Percentiles rank a stretch among this genome's conserved stretches.
Conservation (phyloP, 2,329 filamentous ascomycete species). For the Aspergillus brunneoviolaceus region DNA sequence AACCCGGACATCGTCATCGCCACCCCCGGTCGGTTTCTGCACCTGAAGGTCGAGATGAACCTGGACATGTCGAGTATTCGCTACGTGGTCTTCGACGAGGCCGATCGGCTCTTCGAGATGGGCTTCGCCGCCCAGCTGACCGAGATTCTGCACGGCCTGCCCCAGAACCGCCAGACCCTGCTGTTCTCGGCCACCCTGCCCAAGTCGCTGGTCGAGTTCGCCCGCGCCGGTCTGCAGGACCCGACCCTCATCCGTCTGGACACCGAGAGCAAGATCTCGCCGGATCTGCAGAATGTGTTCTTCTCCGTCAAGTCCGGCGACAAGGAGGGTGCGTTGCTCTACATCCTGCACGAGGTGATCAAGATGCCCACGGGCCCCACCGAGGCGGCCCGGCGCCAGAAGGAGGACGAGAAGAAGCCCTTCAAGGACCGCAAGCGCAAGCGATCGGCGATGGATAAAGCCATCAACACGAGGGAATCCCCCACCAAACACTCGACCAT, state of each 20-base stretch:
- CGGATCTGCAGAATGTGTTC: conserved; percentile 92
- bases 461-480: conserved; percentile 60
- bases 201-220: conserved; percentile 93
- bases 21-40: conserved; percentile 91
- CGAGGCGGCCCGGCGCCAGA: conserved; percentile 48
- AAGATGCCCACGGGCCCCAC: conserved; percentile 75
- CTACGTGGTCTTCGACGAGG: conserved; percentile 97
- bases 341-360: conserved; percentile 88
- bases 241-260: conserved; percentile 87
- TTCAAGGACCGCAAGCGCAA: conserved; percentile 50
- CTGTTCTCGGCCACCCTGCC: conserved; percentile 95
- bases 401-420: conserved; percentile 49
- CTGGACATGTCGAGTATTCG: conserved; percentile 85
- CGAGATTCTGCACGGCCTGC: conserved; percentile 88
- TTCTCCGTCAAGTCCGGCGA: conserved; percentile 90
- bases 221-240: conserved; percentile 87
- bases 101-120: conserved; percentile 97
- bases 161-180: conserved; percentile 79
- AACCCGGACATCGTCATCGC: conserved; percentile 98
- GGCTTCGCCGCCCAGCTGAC: conserved; percentile 91
- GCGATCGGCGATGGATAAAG: conserved; percentile 49
- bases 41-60: conserved; percentile 95
- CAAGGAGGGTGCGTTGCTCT: conserved; percentile 87
- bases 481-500: conserved; percentile 92
- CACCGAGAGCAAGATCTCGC: conserved; percentile 92